Conservation (phyloP, 2,329 filamentous ascomycete species). For the Mycocentrospora acerina region DNA sequence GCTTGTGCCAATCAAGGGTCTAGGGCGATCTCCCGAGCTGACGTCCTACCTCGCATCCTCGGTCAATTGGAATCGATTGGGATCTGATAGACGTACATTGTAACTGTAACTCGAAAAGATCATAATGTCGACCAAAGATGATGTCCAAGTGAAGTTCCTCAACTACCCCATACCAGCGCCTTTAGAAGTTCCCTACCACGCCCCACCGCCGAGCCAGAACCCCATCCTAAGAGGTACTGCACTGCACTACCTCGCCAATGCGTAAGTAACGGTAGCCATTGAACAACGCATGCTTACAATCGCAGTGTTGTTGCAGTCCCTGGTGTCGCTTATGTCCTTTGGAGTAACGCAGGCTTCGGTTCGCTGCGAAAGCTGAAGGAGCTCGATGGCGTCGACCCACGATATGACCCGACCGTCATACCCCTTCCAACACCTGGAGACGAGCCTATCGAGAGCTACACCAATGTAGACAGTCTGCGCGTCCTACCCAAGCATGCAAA, state of each 20-base stretch:
- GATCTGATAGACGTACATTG: too few species aligned
- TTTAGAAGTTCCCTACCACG: slow-evolving; percentile 36
- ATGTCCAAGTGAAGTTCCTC: slow-evolving; percentile 26
- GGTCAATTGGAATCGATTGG: background rate
- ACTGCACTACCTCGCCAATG: slow-evolving; percentile 61
- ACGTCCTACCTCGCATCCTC: background rate
- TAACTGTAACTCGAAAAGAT: background rate
- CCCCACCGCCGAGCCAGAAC: slow-evolving; percentile 54
- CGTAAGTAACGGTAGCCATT: slow-evolving; percentile 51
- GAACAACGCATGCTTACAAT: slow-evolving; percentile 10
- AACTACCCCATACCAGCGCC: slow-evolving; percentile 39
- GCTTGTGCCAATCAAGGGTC: too few species aligned
- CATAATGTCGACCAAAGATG: slow-evolving; percentile 24
- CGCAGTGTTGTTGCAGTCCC: slow-evolving; percentile 61
- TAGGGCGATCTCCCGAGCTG: background rate
- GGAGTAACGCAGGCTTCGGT: slow-evolving; percentile 69
- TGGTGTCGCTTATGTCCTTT: slow-evolving; percentile 65
- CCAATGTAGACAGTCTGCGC: slow-evolving; percentile 21
- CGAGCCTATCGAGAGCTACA: slow-evolving; percentile 20
- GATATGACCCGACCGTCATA: slow-evolving; percentile 61
- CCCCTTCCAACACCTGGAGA: slow-evolving; percentile 38
- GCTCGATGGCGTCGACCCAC: slow-evolving; percentile 56
- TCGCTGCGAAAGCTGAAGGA: slow-evolving; percentile 56
- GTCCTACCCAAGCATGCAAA: slow-evolving; percentile 12
- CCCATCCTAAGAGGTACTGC: slow-evolving; percentile 68